Percentiles rank a stretch among this genome's conserved stretches.
Conservation (phyloP, 805 yeast species). For the Ogataea nakhonphanomensis region DNA sequence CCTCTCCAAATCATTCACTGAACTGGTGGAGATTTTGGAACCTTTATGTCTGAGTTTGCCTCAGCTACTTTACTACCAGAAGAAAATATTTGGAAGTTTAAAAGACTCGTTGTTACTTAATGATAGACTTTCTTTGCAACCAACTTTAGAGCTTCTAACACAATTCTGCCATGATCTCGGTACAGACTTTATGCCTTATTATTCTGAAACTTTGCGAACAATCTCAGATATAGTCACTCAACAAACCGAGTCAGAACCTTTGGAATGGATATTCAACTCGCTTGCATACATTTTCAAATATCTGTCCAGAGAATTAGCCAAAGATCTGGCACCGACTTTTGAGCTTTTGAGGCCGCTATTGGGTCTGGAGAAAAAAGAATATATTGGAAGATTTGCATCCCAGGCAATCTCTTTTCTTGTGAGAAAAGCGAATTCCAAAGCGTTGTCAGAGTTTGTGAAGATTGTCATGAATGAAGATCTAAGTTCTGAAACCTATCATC, state of each 20-base stretch:
- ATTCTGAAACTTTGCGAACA: slow-evolving; percentile 47
- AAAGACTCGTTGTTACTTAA: slow-evolving; percentile 45
- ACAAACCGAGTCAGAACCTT: slow-evolving; percentile 55
- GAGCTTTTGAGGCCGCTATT: slow-evolving; percentile 60
- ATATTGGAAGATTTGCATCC: slow-evolving; percentile 78
- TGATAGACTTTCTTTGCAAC: slow-evolving; percentile 73
- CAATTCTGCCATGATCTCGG: slow-evolving; percentile 92
- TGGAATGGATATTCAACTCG: slow-evolving; percentile 83
- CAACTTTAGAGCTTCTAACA: slow-evolving; percentile 73
- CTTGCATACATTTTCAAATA: slow-evolving; percentile 89
- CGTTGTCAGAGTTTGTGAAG: slow-evolving; percentile 45
- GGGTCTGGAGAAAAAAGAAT: slow-evolving; percentile 52
- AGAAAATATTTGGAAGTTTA: slow-evolving; percentile 45
- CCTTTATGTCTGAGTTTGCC: slow-evolving; percentile 67
- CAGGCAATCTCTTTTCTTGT: slow-evolving; percentile 85
- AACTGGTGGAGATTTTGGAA: slow-evolving; percentile 55
- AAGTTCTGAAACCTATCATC: slow-evolving; percentile 47
- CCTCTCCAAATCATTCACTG: slow-evolving; percentile 65
- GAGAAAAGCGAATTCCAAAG: slow-evolving; percentile 55
- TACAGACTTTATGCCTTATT: slow-evolving; percentile 75
- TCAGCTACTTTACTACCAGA: slow-evolving; percentile 71
- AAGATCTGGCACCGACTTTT: slow-evolving; percentile 69
- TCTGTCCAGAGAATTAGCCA: slow-evolving; percentile 58
- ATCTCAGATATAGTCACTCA: slow-evolving; percentile 46
- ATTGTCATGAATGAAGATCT: slow-evolving; percentile 33